phyloP scores from a whole-genome alignment of 305 asterid genomes.

The Euphrasia arctica region DNA sequence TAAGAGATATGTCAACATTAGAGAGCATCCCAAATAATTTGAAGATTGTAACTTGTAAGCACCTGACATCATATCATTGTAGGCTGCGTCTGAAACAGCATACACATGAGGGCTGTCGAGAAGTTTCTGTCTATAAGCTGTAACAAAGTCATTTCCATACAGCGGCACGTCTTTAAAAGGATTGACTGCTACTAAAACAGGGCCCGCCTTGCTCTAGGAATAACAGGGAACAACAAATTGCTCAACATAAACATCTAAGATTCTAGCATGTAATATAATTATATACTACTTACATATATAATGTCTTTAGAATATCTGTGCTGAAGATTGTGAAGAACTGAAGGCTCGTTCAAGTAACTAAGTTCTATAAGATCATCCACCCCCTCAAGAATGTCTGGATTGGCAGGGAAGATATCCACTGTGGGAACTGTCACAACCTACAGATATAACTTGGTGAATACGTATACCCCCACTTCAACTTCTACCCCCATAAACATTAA shows the following conservation, averaged over 20 bases:
- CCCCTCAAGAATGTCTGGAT: slow-evolving; percentile 82
- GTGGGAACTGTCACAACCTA: slow-evolving; percentile 67
- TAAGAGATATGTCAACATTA: slow-evolving; percentile 21
- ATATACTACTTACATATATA: slow-evolving; percentile 56
- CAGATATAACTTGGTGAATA: slow-evolving; percentile 29
- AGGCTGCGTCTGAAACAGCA: slow-evolving; percentile 75
- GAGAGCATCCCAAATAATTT: slow-evolving; percentile 22
- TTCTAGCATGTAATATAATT: slow-evolving; percentile 12
- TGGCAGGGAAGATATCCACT: slow-evolving; percentile 77
- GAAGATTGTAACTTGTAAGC: slow-evolving; percentile 25
- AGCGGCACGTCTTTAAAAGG: slow-evolving; percentile 76
- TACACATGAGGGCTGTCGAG: slow-evolving; percentile 90
- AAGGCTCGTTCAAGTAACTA: slow-evolving; percentile 87
- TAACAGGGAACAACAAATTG: slow-evolving; percentile 28
- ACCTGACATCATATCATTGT: slow-evolving; percentile 78
- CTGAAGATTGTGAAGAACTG: slow-evolving; percentile 86
- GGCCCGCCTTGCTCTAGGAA: slow-evolving; percentile 90
- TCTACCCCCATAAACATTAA: slow-evolving; percentile 22
- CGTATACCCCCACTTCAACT: slow-evolving; percentile 20
- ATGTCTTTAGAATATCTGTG: slow-evolving; percentile 58
- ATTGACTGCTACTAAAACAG: slow-evolving; percentile 75
- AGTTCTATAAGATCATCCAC: slow-evolving; percentile 86
- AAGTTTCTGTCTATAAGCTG: slow-evolving; percentile 70
- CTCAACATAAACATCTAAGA: slow-evolving; percentile 23
- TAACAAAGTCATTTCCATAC: slow-evolving; percentile 61